A percentile compares a stretch with the other conserved stretches of the same genome.
Conservation (phyloP, 2,329 filamentous ascomycete genomes). For the Paraphoma sp. region DNA sequence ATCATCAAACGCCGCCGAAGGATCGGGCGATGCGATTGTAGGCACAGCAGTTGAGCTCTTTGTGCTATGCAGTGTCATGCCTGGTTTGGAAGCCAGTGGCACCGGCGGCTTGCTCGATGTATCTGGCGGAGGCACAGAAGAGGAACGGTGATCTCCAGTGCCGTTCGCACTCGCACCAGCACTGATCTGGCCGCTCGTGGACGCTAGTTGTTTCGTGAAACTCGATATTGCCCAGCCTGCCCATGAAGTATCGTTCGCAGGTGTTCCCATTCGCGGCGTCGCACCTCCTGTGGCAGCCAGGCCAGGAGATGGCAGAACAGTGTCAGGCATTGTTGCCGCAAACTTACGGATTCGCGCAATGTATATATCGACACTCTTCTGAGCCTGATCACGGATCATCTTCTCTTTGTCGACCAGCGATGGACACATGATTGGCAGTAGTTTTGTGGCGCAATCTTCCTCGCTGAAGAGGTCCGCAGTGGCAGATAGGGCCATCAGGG, state of each 20-base stretch:
- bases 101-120: slow-evolving; percentile 57
- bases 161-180: slow-evolving; percentile 46
- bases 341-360: slow-evolving; percentile 83
- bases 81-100: slow-evolving; percentile 52
- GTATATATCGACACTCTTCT: slow-evolving; percentile 87
- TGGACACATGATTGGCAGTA: slow-evolving; percentile 85
- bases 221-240: slow-evolving; percentile 98
- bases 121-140: slow-evolving; percentile 56
- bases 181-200: slow-evolving; percentile 87
- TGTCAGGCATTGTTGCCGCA: slow-evolving; percentile 79
- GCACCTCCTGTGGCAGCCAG: slow-evolving; percentile 54
- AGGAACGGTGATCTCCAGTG: slow-evolving; percentile 55
- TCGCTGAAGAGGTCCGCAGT: slow-evolving; percentile 87
- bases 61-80: slow-evolving; percentile 36
- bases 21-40: slow-evolving; percentile 43
- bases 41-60: slow-evolving; percentile 37
- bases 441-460: slow-evolving; percentile 84
- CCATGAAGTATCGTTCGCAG: slow-evolving; percentile 76
- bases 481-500: slow-evolving; percentile 82
- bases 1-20: slow-evolving; percentile 58
- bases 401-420: slow-evolving; percentile 94
- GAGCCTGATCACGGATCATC: slow-evolving; percentile 87
- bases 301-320: slow-evolving; percentile 69
- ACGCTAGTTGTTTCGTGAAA: slow-evolving; percentile 91
- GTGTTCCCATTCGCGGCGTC: slow-evolving; percentile 78